Evolutionary conservation across 2,329 filamentous ascomycete genomes (phyloP).

Genomic region (Neocucurbitaria cava): DNA sequence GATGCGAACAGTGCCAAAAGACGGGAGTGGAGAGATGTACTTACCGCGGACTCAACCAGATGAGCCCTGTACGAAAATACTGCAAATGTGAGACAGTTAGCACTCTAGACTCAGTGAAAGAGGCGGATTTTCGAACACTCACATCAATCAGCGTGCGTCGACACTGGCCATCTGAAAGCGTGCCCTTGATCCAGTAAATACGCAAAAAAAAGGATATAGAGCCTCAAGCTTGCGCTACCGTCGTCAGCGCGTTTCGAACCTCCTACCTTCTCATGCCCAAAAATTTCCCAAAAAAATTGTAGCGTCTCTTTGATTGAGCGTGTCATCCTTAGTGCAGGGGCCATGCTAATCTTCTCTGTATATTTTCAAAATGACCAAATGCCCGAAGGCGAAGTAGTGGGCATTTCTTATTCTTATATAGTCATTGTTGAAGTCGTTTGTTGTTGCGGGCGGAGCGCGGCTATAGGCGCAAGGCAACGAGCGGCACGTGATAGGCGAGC

Average conservation of each 20-base stretch:
- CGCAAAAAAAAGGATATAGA: not conserved
- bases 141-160: not conserved
- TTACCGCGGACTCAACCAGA: no score
- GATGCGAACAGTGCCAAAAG: no score
- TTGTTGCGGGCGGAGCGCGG: not conserved
- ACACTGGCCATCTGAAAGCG: no score
- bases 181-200: not conserved
- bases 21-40: no score
- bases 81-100: no score
- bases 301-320: slow-evolving; percentile 47
- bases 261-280: not conserved
- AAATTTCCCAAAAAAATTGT: slow-evolving; percentile 38
- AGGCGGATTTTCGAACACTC: not conserved
- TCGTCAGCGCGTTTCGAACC: not conserved
- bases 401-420: not conserved
- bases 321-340: slow-evolving; percentile 91
- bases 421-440: not conserved
- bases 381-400: slow-evolving; percentile 18
- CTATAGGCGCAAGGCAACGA: slow-evolving; percentile 4
- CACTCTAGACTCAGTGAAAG: not conserved
- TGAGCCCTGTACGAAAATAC: no score
- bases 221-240: not conserved
- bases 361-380: slow-evolving; percentile 40
- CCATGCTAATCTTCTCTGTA: slow-evolving; percentile 55
- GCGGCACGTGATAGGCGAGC: slow-evolving; percentile 1